phyloP scores from a whole-genome alignment of 805 yeast genomes.

The Blastobotrys americana region DNA sequence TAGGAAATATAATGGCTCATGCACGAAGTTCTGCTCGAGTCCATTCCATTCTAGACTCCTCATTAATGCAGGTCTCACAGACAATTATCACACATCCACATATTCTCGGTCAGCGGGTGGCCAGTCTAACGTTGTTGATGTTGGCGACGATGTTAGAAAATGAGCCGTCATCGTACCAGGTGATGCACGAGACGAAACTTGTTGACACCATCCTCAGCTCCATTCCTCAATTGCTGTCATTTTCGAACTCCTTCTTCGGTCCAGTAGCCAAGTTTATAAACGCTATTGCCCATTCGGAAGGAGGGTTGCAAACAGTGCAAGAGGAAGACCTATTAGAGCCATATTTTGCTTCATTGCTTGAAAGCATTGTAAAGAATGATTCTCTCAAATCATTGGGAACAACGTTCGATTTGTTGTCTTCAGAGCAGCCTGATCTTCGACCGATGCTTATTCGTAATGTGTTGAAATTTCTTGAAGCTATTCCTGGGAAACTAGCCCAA shows the following conservation, averaged over 20 bases:
- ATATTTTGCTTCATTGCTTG: constrained; percentile 46
- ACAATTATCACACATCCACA: constrained; percentile 48
- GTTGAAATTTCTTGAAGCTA: constrained; percentile 14
- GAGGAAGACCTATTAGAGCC: constrained; percentile 33
- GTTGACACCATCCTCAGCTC: constrained; percentile 57
- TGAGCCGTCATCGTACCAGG: constrained; percentile 83
- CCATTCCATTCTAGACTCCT: constrained; percentile 79
- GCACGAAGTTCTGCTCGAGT: constrained; percentile 72
- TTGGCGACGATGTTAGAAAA: constrained; percentile 70
- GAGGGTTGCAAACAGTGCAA: constrained; percentile 55
- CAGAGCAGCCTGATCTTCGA: constrained; percentile 74
- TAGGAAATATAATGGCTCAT: constrained; percentile 54
- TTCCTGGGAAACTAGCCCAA: constrained; percentile 24
- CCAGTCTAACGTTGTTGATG: constrained; percentile 55
- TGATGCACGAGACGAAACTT: constrained; percentile 69
- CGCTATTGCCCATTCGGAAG: constrained; percentile 70
- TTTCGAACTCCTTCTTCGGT: constrained; percentile 46
- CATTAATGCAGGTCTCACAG: constrained; percentile 56
- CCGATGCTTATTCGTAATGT: constrained; percentile 48
- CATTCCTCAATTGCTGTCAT: constrained; percentile 47
- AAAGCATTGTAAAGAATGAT: constrained; percentile 39
- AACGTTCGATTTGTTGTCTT: constrained; percentile 67
- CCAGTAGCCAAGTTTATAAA: constrained; percentile 71
- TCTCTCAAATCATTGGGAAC: constrained; percentile 53
- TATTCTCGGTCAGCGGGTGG: constrained; percentile 59